Base-by-base conservation (phyloP, 805 yeast species). In the Wickerhamomyces chambardii region DNA sequence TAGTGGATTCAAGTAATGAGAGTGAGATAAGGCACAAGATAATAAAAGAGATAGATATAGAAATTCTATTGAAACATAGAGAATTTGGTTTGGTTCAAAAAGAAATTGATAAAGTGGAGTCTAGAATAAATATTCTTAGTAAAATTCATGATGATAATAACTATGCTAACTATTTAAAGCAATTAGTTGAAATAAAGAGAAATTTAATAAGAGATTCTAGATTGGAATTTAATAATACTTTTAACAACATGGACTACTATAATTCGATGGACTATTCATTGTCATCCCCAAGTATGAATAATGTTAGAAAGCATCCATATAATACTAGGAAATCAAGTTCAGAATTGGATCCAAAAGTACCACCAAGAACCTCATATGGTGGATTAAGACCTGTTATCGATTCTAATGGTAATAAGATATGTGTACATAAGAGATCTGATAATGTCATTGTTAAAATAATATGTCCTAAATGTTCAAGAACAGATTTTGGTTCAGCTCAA, bases 401-500 rank as follows among this genome's bases (percentile, higher is more conserved):
- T 17, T 50, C 56, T 15, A 50, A 61, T 16, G 64, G 63, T 2
- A 43, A 58, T 15, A 55, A 59, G 32, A 56, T 60, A 17, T 78
- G 85, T 44, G 66, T 79, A 4, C 79, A 77, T 47, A 63, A 77
- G 41, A 55, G 86, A 40, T 72, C 79, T 5, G 92, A 84, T 52
- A 89, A 89, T 3, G 64, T 79, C 1, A 57, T 80, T 16, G 86
- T 84, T 3, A 65, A 76, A 33, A 63, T 84, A 27, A 75, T 75
- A 8, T 84, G 95, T 52, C 73, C 77, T 2, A 70, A 67, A 34
- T 84, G 95, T 55, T 68, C 64, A 10, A 55, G 89, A 35, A 67
- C 75, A 29, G 83, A 81, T 41, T 84, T 84, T 49, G 77, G 84
- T 8, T 73, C 83, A 12, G 84, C 87, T 0, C 92, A 84, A 50